A percentile compares a stretch with the other conserved stretches of the same genome.
These are phyloP conservation scores for Erigeron philadelphicus DNA, from an alignment of 140 eudicot species.

Conservation along the genomic window DNA sequence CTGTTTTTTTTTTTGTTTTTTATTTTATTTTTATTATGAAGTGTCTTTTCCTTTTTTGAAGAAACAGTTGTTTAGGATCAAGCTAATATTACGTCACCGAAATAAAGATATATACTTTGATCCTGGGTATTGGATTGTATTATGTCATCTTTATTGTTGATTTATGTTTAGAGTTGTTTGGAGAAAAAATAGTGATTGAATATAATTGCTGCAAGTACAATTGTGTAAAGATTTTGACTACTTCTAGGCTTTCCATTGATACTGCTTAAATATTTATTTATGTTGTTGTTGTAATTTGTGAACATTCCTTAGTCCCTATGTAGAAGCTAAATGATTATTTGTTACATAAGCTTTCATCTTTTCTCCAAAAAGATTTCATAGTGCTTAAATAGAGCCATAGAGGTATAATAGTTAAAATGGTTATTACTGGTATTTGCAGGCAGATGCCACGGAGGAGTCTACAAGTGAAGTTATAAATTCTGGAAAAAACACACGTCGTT, in stretches of 20 bases:
- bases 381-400: background rate
- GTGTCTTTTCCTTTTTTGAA: background rate
- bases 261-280: background rate
- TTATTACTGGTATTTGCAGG: constrained; percentile 35
- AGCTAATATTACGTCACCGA: background rate
- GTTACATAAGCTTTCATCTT: background rate
- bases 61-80: too few species aligned
- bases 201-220: constrained; percentile 18
- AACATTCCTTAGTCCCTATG: constrained; percentile 11
- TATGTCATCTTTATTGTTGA: background rate
- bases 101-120: background rate
- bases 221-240: constrained; percentile 2
- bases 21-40: background rate
- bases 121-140: constrained; percentile 4
- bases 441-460: constrained; percentile 31
- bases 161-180: constrained; percentile 11
- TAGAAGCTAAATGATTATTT: background rate
- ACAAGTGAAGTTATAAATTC: constrained; percentile 25
- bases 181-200: background rate
- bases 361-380: background rate
- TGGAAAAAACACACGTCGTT: constrained; percentile 27
- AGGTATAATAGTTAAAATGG: background rate
- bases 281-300: constrained; percentile 9
- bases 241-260: constrained; percentile 8
- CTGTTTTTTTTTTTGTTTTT: background rate